These are phyloP conservation scores for Talaromyces proteolyticus DNA, from an alignment of 495 filamentous ascomycete species.

Conservation along the genomic window DNA sequence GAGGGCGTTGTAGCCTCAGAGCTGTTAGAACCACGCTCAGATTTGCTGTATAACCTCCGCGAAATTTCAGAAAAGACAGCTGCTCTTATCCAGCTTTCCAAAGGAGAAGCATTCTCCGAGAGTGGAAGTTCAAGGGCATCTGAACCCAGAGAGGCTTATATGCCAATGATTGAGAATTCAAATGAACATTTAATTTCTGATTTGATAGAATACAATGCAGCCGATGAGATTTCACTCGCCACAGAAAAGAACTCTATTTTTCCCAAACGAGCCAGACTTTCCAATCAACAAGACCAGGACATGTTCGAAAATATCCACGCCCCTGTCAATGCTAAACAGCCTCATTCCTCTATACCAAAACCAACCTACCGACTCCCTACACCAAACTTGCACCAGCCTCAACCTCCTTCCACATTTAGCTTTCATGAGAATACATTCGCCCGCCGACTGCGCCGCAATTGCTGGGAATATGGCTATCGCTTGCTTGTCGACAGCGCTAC, in stretches of 20 bases:
- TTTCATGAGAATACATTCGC: conserved; percentile 60
- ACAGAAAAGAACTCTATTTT: too few relatives aligned
- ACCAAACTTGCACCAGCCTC: not conserved
- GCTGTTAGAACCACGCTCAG: conserved; percentile 27
- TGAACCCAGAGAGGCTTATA: too few relatives aligned
- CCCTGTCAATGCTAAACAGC: too few relatives aligned
- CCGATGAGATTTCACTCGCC: not conserved
- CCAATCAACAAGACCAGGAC: too few relatives aligned
- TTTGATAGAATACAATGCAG: not conserved
- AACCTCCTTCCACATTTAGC: conserved; percentile 11
- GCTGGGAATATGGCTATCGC: conserved; percentile 53
- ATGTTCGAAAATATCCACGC: too few relatives aligned
- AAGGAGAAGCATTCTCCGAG: conserved; percentile 19
- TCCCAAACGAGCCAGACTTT: too few relatives aligned
- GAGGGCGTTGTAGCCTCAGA: conserved; percentile 49
- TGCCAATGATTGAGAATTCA: too few relatives aligned
- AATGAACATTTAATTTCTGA: not conserved
- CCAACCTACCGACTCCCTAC: not conserved
- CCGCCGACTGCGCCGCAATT: conserved; percentile 59
- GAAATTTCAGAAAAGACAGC: conserved; percentile 24
- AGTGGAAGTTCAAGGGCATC: conserved; percentile 23
- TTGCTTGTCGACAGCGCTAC: conserved; percentile 50
- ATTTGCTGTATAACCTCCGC: conserved; percentile 28
- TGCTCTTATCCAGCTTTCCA: conserved; percentile 27
- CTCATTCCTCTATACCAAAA: too few relatives aligned